phyloP scores from a whole-genome alignment of 129 eudicot species.

The Centrapalus pauciflorus region DNA sequence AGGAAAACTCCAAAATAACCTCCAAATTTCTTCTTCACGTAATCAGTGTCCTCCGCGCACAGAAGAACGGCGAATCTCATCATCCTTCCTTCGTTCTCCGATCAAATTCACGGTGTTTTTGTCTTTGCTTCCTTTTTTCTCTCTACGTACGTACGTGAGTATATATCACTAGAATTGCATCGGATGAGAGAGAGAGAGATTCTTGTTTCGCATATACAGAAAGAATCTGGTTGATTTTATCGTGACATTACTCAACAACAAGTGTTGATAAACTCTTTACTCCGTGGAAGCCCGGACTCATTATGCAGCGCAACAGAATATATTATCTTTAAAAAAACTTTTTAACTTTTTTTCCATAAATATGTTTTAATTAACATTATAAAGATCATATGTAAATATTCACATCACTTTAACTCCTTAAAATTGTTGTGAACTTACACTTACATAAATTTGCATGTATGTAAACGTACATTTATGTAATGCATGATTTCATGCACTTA shows the following conservation, averaged over 20 bases:
- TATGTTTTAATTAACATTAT: not conserved
- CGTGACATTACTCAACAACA: not conserved
- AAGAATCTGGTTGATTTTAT: not conserved
- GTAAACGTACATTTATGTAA: too few relatives aligned
- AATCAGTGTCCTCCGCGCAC: constrained; percentile 67
- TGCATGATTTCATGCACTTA: too few relatives aligned
- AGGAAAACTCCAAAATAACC: constrained; percentile 76
- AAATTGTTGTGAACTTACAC: too few relatives aligned
- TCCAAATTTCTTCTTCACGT: constrained; percentile 69
- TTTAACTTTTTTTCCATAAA: not conserved
- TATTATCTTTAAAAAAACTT: too few relatives aligned
- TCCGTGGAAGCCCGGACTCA: too few relatives aligned
- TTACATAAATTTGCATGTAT: too few relatives aligned
- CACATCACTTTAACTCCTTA: too few relatives aligned
- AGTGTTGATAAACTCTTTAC: too few relatives aligned
- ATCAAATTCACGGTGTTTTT: not conserved
- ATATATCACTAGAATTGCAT: not conserved
- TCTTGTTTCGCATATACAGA: not conserved
- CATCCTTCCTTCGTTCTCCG: not conserved
- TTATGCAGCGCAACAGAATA: too few relatives aligned
- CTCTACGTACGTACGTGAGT: not conserved
- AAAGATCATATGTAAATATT: not conserved
- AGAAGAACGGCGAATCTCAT: constrained; percentile 41
- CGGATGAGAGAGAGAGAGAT: not conserved
- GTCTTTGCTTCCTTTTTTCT: too few relatives aligned